Conservation (phyloP, 495 filamentous ascomycete species). For the Neurospora intermedia region DNA sequence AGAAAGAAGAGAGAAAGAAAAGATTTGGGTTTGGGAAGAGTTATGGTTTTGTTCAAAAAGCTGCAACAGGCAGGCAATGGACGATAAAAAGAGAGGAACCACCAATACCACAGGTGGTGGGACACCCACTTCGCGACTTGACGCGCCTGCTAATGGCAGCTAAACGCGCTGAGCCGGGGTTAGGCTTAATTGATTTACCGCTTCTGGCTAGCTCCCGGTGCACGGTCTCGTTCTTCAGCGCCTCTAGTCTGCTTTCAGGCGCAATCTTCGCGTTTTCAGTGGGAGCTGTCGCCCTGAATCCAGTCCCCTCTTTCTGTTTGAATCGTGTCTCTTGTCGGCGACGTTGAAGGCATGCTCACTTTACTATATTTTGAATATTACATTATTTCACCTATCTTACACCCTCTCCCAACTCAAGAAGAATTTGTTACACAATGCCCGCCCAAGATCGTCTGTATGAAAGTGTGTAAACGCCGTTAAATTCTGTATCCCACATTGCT, state of each 20-base stretch:
- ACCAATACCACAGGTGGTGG: not conserved
- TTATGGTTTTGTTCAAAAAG: not conserved
- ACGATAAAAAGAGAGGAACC: not conserved
- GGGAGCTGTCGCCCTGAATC: not conserved
- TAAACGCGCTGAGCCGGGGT: not conserved
- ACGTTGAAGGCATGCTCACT: not conserved
- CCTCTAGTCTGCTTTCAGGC: not conserved
- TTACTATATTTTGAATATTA: not conserved
- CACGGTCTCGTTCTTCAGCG: not conserved
- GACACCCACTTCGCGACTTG: not conserved
- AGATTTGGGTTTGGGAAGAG: not conserved
- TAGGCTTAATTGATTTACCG: not conserved
- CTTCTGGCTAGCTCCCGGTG: not conserved
- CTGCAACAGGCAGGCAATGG: not conserved
- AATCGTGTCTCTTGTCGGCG: not conserved
- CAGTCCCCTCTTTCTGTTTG: not conserved
- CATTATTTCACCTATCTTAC: not conserved
- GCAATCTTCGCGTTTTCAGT: not conserved
- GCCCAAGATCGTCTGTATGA: not conserved
- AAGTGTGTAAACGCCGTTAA: not conserved
- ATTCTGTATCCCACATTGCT: not conserved
- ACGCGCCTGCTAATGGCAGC: not conserved
- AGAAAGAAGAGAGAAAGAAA: not conserved
- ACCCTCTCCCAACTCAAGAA: not conserved
- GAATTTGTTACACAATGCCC: not conserved